phyloP scores from a whole-genome alignment of 176 grass and related monocot genomes.

The Alopecurus myosuroides region DNA sequence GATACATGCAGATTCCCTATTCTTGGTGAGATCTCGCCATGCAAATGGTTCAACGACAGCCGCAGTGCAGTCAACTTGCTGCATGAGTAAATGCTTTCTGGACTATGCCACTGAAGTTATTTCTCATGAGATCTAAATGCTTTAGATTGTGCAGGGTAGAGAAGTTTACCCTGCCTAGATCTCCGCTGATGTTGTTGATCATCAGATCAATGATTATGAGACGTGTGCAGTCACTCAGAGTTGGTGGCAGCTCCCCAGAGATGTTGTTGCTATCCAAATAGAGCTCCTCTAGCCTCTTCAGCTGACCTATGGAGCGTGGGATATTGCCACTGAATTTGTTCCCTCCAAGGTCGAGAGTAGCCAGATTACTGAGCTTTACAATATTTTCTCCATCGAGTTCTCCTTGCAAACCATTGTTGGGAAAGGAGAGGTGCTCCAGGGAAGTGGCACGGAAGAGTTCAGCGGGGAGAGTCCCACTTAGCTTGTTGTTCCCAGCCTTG shows the following conservation, averaged over 20 bases:
- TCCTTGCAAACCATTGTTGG: conserved; percentile 4
- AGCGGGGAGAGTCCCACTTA: not conserved
- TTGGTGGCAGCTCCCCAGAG: not conserved
- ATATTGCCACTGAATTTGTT: not conserved
- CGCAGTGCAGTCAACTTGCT: not conserved
- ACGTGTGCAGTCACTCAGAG: not conserved
- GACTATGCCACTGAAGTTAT: not conserved
- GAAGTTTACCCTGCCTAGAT: not conserved
- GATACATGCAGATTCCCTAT: not conserved
- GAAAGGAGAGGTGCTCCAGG: not conserved
- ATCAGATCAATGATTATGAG: not conserved
- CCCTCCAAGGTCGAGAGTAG: conserved; percentile 15
- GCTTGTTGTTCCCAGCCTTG: conserved; percentile 8
- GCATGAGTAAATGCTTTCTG: conserved; percentile 13
- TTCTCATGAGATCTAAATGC: not conserved
- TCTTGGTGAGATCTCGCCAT: not conserved
- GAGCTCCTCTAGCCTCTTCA: not conserved
- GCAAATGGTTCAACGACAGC: not conserved
- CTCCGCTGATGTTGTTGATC: not conserved
- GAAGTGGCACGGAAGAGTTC: not conserved
- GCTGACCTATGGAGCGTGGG: not conserved
- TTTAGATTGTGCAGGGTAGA: not conserved
- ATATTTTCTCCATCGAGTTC: not conserved
- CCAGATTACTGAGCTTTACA: conserved; percentile 15
- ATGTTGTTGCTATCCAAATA: conserved; percentile 1